A percentile compares a stretch with the other conserved stretches of the same genome.
Conservation (phyloP, 805 yeast genomes). For the Yamadazyma takamatsuzukensis region DNA sequence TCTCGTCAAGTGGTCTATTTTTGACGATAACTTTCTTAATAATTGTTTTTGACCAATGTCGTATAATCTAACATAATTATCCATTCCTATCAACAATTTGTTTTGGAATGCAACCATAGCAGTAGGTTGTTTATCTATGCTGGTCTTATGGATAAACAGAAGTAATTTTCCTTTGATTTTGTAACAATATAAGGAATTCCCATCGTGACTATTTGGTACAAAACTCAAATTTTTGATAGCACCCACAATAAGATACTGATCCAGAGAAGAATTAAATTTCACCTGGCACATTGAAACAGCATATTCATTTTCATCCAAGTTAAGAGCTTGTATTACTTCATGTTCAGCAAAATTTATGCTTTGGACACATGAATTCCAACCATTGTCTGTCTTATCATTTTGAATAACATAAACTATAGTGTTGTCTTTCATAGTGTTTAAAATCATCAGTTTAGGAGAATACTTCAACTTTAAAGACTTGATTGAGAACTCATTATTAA, state of each 20-base stretch:
- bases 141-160: slow-evolving; percentile 63
- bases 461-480: slow-evolving; percentile 41
- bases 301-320: slow-evolving; percentile 41
- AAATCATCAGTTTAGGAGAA: slow-evolving; percentile 45
- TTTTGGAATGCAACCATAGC: slow-evolving; percentile 55
- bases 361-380: slow-evolving; percentile 56
- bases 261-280: slow-evolving; percentile 21
- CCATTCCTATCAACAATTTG: slow-evolving; percentile 56
- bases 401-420: slow-evolving; percentile 40
- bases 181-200: slow-evolving; percentile 35
- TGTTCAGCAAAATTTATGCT: slow-evolving; percentile 34
- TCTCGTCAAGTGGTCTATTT: slow-evolving; percentile 39
- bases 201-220: slow-evolving; percentile 23
- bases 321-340: slow-evolving; percentile 40
- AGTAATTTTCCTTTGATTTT: slow-evolving; percentile 27
- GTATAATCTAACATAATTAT: slow-evolving; percentile 52
- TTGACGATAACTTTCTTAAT: slow-evolving; percentile 57
- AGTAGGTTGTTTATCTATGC: slow-evolving; percentile 43
- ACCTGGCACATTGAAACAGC: slow-evolving; percentile 37
- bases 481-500: slow-evolving; percentile 22
- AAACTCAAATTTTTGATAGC: slow-evolving; percentile 25
- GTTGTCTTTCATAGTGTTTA: slow-evolving; percentile 17
- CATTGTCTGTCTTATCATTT: slow-evolving; percentile 27
- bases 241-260: slow-evolving; percentile 45
- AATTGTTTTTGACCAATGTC: slow-evolving; percentile 80